Percentiles rank a stretch among this genome's conserved stretches.
Evolutionary conservation across 73 alveolate genomes (phyloP).

Genomic region (Stentor coeruleus): DNA sequence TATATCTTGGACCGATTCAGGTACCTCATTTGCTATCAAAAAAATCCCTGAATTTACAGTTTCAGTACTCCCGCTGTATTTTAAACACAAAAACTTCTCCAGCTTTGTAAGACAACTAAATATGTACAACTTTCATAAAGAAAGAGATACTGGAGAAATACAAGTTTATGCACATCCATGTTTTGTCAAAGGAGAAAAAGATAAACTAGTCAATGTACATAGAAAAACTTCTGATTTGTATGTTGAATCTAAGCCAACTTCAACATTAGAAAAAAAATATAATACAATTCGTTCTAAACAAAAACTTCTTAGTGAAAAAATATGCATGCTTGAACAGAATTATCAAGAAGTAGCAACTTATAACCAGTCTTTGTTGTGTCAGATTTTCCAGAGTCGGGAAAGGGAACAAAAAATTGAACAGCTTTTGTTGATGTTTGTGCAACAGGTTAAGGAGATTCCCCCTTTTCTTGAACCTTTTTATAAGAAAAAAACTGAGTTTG

Average conservation of each 20-base stretch:
- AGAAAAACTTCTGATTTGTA: constrained; percentile 7
- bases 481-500: no score
- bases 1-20: constrained; percentile 91
- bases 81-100: constrained; percentile 91
- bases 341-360: background rate
- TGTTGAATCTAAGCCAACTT: no score
- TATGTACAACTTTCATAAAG: constrained; percentile 92
- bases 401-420: background rate
- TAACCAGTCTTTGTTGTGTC: background rate
- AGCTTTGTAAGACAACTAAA: constrained; percentile 94
- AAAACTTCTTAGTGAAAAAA: no score
- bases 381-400: background rate
- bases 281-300: no score
- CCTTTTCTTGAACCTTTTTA: no score
- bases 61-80: constrained; percentile 87
- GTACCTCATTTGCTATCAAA: constrained; percentile 80
- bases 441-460: no score
- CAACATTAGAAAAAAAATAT: no score
- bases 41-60: constrained; percentile 84
- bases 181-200: constrained; percentile 42
- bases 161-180: constrained; percentile 47
- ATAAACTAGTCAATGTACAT: background rate
- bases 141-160: constrained; percentile 62
- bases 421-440: no score
- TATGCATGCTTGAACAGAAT: background rate